These are phyloP conservation scores for Candida sanyaensis DNA, from an alignment of 1,139 yeast species.

Conservation along the genomic window DNA sequence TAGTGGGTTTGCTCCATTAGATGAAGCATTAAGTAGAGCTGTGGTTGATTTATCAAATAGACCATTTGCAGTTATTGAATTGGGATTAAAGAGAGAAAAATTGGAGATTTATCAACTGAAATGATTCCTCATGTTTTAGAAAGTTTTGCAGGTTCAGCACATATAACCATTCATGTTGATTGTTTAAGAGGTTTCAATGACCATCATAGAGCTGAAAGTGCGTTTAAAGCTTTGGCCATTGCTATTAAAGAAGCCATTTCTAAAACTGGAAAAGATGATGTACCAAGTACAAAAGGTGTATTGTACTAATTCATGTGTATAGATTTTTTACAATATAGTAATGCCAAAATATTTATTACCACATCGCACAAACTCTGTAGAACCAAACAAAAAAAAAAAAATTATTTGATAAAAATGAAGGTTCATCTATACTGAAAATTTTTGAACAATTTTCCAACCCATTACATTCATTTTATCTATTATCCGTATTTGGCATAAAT, in stretches of 20 bases:
- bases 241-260: constrained; percentile 88
- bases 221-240: constrained; percentile 92
- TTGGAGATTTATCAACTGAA: constrained; percentile 90
- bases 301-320: constrained; percentile 41
- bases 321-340: neutral
- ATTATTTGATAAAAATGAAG: neutral
- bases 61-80: constrained; percentile 86
- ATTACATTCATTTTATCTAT: too few species aligned
- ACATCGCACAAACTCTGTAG: neutral
- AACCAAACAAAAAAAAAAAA: constrained; percentile 1
- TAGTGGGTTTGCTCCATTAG: constrained; percentile 92
- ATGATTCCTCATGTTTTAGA: constrained; percentile 97
- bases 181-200: constrained; percentile 91
- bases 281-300: constrained; percentile 97
- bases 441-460: too few species aligned
- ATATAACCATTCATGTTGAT: constrained; percentile 90
- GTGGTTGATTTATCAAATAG: constrained; percentile 93
- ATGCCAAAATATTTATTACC: neutral
- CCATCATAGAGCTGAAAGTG: constrained; percentile 94
- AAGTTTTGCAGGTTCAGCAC: constrained; percentile 91
- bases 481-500: too few species aligned
- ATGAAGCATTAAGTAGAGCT: constrained; percentile 92
- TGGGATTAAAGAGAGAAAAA: constrained; percentile 87
- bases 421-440: neutral
- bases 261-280: constrained; percentile 82